These are phyloP conservation scores for Neofusicoccum umdonicola DNA, from an alignment of 2,329 filamentous ascomycete genomes.

Conservation along the genomic window DNA sequence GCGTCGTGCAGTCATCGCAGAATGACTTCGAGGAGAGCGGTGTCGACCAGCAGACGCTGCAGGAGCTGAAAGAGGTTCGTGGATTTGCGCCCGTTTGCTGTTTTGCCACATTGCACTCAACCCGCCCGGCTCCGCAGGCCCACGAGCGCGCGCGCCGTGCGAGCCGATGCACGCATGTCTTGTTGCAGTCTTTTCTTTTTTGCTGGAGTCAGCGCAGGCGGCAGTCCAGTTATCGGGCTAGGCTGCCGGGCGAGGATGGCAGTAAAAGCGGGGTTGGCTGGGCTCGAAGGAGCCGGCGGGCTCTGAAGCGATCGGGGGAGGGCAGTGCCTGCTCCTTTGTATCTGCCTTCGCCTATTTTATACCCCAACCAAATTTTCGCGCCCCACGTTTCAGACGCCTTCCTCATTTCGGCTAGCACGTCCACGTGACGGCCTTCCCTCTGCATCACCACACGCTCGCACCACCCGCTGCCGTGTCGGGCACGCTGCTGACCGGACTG, in stretches of 20 bases:
- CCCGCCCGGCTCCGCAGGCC: background rate
- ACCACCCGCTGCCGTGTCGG: background rate
- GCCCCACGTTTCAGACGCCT: constrained; percentile 28
- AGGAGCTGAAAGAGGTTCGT: constrained; percentile 84
- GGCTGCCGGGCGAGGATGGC: constrained; percentile 19
- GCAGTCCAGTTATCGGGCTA: constrained; percentile 12
- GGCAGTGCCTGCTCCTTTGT: constrained; percentile 18
- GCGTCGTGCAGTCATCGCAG: constrained; percentile 62
- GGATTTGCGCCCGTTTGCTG: constrained; percentile 15
- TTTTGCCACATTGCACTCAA: constrained; percentile 11
- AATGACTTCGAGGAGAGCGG: constrained; percentile 97
- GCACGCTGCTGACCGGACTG: background rate
- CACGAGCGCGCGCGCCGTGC: background rate
- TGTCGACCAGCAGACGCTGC: constrained; percentile 80
- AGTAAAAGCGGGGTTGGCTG: constrained; percentile 20
- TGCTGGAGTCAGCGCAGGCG: constrained; percentile 1
- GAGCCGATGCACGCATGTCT: background rate
- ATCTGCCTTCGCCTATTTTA: constrained; percentile 45
- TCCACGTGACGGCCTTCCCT: constrained; percentile 32
- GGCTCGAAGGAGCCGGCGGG: constrained; percentile 17
- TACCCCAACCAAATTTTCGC: constrained; percentile 31
- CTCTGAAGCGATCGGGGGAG: constrained; percentile 17
- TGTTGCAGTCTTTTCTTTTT: constrained; percentile 2
- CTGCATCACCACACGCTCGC: background rate
- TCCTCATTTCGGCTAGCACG: constrained; percentile 33